These are phyloP conservation scores for Terfezia boudieri DNA, from an alignment of 495 filamentous ascomycete genomes.

Conservation along the genomic window DNA sequence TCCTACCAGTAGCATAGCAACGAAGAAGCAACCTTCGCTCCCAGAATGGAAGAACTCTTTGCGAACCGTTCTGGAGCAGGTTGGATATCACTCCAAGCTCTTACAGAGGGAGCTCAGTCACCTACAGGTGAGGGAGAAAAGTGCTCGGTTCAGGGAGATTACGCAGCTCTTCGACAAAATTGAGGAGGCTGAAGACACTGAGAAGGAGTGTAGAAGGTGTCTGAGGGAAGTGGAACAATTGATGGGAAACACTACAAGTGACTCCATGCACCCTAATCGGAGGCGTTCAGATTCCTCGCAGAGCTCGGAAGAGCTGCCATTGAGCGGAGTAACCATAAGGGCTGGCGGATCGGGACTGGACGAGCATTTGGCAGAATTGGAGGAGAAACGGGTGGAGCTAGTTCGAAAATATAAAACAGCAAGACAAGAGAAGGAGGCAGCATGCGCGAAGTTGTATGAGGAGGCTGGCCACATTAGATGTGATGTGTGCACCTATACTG, in stretches of 20 bases:
- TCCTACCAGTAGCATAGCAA: not conserved
- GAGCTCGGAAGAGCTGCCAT: too few relatives aligned
- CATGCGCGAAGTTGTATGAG: not conserved
- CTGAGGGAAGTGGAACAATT: not conserved
- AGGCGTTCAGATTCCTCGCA: too few relatives aligned
- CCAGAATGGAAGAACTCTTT: not conserved
- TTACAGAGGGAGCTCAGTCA: not conserved
- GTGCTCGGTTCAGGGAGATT: not conserved
- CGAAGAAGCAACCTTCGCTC: not conserved
- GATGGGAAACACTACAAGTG: not conserved
- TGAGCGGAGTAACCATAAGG: too few relatives aligned
- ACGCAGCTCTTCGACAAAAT: not conserved
- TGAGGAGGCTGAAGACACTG: not conserved
- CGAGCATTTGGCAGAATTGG: not conserved
- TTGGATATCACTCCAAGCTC: not conserved
- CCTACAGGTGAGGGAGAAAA: not conserved
- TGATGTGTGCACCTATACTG: not conserved
- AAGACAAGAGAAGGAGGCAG: not conserved
- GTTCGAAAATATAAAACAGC: not conserved
- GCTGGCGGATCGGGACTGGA: too few relatives aligned
- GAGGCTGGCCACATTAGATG: not conserved
- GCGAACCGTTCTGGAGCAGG: not conserved
- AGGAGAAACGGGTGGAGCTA: not conserved
- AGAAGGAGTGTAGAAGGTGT: not conserved
- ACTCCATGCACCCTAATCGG: too few relatives aligned